Evolutionary conservation across 345 rosid species (phyloP).

Genomic region (Hirschfeldia incana): DNA sequence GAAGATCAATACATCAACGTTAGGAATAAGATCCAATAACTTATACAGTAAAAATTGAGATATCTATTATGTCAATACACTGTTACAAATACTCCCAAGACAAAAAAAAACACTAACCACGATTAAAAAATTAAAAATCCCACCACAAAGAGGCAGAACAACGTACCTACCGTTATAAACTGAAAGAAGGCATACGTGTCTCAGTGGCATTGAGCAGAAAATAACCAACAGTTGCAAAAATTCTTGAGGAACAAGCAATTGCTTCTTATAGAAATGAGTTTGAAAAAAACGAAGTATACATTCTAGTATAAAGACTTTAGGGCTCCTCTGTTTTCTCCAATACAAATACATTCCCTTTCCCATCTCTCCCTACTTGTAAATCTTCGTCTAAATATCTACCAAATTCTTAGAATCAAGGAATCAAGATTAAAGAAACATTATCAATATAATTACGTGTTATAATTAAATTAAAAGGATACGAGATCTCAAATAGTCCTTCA

Average conservation of each 20-base stretch:
- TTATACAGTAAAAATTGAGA: neutral
- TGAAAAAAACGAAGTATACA: neutral
- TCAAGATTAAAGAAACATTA: neutral
- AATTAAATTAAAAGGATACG: slow-evolving; percentile 58
- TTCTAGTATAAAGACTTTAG: slow-evolving; percentile 12
- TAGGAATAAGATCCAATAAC: neutral
- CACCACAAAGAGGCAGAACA: neutral
- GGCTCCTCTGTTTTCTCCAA: slow-evolving; percentile 58
- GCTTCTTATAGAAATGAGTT: slow-evolving; percentile 17
- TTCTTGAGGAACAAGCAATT: slow-evolving; percentile 27
- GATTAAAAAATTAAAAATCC: too few relatives aligned
- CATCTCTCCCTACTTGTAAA: slow-evolving; percentile 80
- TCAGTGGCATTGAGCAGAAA: neutral
- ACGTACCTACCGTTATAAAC: neutral
- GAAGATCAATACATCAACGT: neutral
- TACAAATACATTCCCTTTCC: slow-evolving; percentile 72
- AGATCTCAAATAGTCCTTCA: slow-evolving; percentile 81
- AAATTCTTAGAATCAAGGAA: slow-evolving; percentile 41
- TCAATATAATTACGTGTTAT: neutral
- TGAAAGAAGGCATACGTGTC: neutral
- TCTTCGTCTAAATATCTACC: slow-evolving; percentile 74
- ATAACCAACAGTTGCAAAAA: neutral
- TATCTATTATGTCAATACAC: neutral
- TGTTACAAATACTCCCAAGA: neutral
- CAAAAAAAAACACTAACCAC: neutral